Evolutionary conservation across 495 filamentous ascomycete species (phyloP), one percentile per base, ranked within the genome.

Genomic region (Thermothielavioides terrestris): DNA sequence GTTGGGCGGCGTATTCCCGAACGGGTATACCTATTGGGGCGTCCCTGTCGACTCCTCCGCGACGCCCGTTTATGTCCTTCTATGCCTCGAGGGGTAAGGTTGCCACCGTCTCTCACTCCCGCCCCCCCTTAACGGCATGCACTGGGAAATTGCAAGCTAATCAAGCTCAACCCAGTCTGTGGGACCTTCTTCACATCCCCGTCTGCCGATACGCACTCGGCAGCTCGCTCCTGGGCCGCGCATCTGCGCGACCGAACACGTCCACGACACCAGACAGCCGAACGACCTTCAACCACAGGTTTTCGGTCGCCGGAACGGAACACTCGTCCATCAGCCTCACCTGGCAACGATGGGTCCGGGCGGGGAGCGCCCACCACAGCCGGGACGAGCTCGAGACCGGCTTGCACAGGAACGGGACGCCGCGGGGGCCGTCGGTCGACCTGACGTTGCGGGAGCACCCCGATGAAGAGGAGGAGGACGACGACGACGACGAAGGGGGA

Each of bases 11-110:
- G 57, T 56, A 0, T 64, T 67, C 25, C 55, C 55, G 0, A 5
- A 9, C 1, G 53, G 45, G 3, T 60, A 56, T 15, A 51, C 52
- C 0, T 63, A 58, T 44, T 67, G 59, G 57, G 52, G 46, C 1
- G 37, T 67, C 31, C 18, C 55, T 18, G 20, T 47, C 3, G 34
- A 25, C 10, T 52, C 20, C 7, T 53, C 64, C 0, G 47, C 46
- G 11, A 53, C 52, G 12, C 20, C 59, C 14, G 53, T 64, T 0
- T 67, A 64, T 31, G 28, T 61, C 3, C 58, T 67, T 21, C 51
- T 66, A 8, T 64, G 58, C 51, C 20, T 60, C 1, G 32, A 58
- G n/a, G 59, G 54, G 62, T 64, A 55, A 25, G 61, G 50, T 11
- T n/a, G n/a, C n/a, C n/a, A n/a, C n/a, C n/a, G n/a, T n/a, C n/a